Percentiles rank a stretch among this genome's conserved stretches.
phyloP scores from a whole-genome alignment of 2,329 filamentous ascomycete species.

The Penicillium occitanis region DNA sequence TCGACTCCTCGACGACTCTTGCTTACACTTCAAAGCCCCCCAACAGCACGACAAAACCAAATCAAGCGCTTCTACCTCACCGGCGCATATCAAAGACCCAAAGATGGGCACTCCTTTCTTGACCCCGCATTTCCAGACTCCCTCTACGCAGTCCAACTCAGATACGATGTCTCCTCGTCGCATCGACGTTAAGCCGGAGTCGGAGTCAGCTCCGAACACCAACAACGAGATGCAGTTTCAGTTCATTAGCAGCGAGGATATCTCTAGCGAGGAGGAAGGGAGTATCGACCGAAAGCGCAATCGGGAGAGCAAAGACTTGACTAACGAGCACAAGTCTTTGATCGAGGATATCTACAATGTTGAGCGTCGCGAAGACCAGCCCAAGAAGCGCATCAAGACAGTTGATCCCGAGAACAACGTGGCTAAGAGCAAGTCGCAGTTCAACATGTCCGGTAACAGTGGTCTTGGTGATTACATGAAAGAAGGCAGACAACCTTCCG shows the following conservation, averaged over 20 bases:
- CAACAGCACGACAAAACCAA: conserved; percentile 12
- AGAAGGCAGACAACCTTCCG: conserved; percentile 52
- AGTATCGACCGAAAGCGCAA: conserved; percentile 29
- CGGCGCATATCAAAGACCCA: neutral
- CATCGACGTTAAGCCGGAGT: neutral
- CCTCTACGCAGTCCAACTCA: neutral
- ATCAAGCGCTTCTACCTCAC: neutral
- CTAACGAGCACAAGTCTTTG: conserved; percentile 36
- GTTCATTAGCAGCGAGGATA: conserved; percentile 31
- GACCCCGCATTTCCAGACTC: neutral
- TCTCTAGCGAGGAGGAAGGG: conserved; percentile 27
- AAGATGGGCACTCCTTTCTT: conserved; percentile 1
- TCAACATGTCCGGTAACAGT: conserved; percentile 53
- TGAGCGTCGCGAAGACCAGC: conserved; percentile 61
- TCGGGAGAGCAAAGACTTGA: conserved; percentile 23
- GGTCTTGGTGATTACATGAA: conserved; percentile 66
- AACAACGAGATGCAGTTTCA: conserved; percentile 28
- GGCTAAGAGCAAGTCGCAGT: conserved; percentile 44
- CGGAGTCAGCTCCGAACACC: neutral
- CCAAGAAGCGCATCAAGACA: conserved; percentile 66
- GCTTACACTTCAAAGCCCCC: conserved; percentile 14
- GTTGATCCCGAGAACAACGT: conserved; percentile 47
- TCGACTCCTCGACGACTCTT: neutral
- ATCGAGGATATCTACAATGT: conserved; percentile 77
- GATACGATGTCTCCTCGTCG: conserved; percentile 2